Conservation (phyloP, 2,329 filamentous ascomycete species). For the Arthrobotrys sphaeroides region DNA sequence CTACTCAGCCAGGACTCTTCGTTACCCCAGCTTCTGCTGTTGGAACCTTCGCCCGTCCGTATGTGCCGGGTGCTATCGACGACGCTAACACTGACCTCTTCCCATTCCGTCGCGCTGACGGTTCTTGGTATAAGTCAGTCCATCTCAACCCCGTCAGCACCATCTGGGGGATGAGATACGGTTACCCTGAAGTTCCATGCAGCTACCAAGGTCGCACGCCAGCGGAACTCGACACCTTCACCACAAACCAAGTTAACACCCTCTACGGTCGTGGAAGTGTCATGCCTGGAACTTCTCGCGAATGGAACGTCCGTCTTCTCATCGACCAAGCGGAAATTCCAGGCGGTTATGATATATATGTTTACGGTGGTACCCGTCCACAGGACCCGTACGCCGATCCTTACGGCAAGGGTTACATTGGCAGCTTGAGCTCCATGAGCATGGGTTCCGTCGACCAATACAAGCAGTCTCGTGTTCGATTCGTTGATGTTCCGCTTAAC, state of each 20-base stretch:
- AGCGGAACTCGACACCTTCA: slow-evolving; percentile 48
- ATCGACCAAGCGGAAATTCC: slow-evolving; percentile 55
- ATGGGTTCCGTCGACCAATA: slow-evolving; percentile 31
- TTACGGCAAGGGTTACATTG: slow-evolving; percentile 47
- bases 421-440: slow-evolving; percentile 52
- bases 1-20: slow-evolving; percentile 55
- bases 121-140: slow-evolving; percentile 35
- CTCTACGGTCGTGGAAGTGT: slow-evolving; percentile 49
- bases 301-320: slow-evolving; percentile 56
- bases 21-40: slow-evolving; percentile 41
- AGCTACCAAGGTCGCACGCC: slow-evolving; percentile 21
- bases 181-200: slow-evolving; percentile 53
- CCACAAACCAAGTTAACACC: slow-evolving; percentile 52
- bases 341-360: slow-evolving; percentile 49
- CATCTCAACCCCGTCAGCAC: slow-evolving; percentile 39
- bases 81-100: slow-evolving; percentile 36
- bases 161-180: slow-evolving; percentile 49
- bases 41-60: slow-evolving; percentile 48
- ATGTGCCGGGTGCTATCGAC: slow-evolving; percentile 34
- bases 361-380: slow-evolving; percentile 54
- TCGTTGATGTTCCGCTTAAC: slow-evolving; percentile 38
- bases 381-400: slow-evolving; percentile 43
- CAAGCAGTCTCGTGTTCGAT: slow-evolving; percentile 47
- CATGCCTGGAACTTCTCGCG: slow-evolving; percentile 35
- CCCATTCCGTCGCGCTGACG: slow-evolving; percentile 49